A percentile compares a stretch with the other conserved stretches of the same genome.
Conservation (phyloP, 768 basidiomycete genomes). For the Phylloporus scabripes region DNA sequence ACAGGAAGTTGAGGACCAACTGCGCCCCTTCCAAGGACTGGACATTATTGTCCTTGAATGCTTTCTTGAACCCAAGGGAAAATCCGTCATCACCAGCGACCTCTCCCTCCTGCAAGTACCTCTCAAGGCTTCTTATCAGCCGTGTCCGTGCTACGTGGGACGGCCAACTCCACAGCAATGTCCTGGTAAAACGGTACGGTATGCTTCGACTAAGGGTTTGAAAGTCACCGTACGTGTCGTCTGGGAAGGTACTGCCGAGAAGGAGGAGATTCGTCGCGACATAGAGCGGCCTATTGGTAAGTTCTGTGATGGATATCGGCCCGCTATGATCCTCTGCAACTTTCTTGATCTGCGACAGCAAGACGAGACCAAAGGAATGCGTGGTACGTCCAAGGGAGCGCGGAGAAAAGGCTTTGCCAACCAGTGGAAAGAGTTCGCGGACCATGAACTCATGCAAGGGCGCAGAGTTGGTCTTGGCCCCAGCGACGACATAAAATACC, state of each 20-base stretch:
- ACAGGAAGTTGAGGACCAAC: constrained; percentile 18
- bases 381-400: constrained; percentile 11
- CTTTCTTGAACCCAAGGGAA: constrained; percentile 10
- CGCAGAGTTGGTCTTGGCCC: constrained; percentile 3
- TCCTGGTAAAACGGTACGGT: constrained; percentile 15
- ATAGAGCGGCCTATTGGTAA: constrained; percentile 19
- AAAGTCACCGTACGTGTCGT: constrained; percentile 20
- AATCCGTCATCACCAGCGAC: constrained; percentile 4
- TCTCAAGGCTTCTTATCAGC: constrained; percentile 5
- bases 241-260: constrained; percentile 17
- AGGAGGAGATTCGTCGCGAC: constrained; percentile 14
- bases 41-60: constrained; percentile 16
- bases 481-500: constrained; percentile 12
- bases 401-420: constrained; percentile 16
- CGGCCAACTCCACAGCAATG: constrained; percentile 9
- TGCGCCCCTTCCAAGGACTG: constrained; percentile 14
- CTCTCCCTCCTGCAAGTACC: constrained; percentile 13
- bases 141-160: constrained; percentile 14
- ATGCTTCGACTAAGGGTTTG: constrained; percentile 13
- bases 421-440: constrained; percentile 17
- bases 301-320: constrained; percentile 12
- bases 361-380: constrained; percentile 4
- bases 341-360: constrained; percentile 12
- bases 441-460: constrained; percentile 15
- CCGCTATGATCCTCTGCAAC: not conserved